Evolutionary conservation across 257 asterid species (phyloP).

Genomic region (Salvia miltiorrhiza): DNA sequence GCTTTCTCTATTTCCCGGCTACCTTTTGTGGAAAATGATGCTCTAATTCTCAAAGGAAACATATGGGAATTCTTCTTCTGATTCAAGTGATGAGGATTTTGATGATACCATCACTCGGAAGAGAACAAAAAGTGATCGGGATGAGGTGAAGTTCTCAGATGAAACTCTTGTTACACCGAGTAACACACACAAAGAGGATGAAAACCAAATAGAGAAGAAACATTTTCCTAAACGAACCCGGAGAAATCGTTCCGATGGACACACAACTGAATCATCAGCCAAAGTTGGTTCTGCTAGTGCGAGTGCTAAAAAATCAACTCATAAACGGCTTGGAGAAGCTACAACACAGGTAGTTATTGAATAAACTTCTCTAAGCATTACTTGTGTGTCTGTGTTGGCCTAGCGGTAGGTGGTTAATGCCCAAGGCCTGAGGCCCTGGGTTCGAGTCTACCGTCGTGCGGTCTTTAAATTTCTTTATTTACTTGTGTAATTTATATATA

Average conservation of each 20-base stretch:
- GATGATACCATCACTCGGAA: slow-evolving; percentile 43
- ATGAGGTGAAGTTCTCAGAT: slow-evolving; percentile 27
- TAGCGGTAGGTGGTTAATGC: too few relatives aligned
- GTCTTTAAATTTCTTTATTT: too few relatives aligned
- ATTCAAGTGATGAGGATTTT: slow-evolving; percentile 91
- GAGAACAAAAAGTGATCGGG: slow-evolving; percentile 38
- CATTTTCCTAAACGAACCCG: slow-evolving; percentile 22
- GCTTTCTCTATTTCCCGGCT: slow-evolving; percentile 2
- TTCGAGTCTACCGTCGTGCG: too few relatives aligned
- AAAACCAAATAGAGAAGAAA: slow-evolving; percentile 27
- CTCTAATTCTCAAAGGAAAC: slow-evolving; percentile 58
- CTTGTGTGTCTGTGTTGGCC: too few relatives aligned
- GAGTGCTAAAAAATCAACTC: slow-evolving; percentile 26
- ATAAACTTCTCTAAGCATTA: background rate
- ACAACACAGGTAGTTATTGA: slow-evolving; percentile 56
- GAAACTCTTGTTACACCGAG: slow-evolving; percentile 22
- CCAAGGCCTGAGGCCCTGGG: too few relatives aligned
- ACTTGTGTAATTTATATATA: too few relatives aligned
- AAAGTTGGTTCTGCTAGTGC: slow-evolving; percentile 45
- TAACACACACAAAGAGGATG: slow-evolving; percentile 25
- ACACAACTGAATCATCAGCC: slow-evolving; percentile 20
- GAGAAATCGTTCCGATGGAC: slow-evolving; percentile 26
- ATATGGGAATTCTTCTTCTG: slow-evolving; percentile 68
- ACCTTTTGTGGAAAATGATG: slow-evolving; percentile 15
- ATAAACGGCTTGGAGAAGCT: slow-evolving; percentile 62